These are phyloP conservation scores for Endocalyx cinctus DNA, from an alignment of 2,329 filamentous ascomycete species.

Conservation along the genomic window DNA sequence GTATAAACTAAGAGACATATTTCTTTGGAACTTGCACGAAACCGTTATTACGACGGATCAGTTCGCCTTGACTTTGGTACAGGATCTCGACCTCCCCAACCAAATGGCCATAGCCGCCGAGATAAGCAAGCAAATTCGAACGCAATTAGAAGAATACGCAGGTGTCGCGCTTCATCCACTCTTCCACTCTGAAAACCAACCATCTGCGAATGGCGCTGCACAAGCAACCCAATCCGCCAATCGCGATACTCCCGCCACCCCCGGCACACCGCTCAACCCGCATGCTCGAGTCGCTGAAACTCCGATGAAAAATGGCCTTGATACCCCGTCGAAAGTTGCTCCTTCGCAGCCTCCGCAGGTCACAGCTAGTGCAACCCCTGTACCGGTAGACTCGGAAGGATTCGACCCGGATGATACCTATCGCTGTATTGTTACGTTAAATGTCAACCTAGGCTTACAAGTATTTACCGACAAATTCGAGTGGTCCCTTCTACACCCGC, in stretches of 20 bases:
- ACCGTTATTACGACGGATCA: conserved; percentile 90
- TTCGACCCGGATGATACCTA: conserved; percentile 92
- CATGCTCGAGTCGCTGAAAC: conserved; percentile 50
- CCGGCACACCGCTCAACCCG: conserved; percentile 34
- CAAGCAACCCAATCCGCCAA: conserved; percentile 16
- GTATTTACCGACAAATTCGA: conserved; percentile 97
- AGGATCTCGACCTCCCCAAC: conserved; percentile 87
- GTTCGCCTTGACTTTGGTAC: conserved; percentile 85
- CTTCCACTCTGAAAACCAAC: conserved; percentile 58
- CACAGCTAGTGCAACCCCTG: conserved; percentile 64
- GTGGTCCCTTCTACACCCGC: conserved; percentile 90
- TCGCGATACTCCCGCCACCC: conserved; percentile 36
- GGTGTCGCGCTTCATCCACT: conserved; percentile 89
- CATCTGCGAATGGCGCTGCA: conserved; percentile 15
- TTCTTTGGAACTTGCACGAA: conserved; percentile 97
- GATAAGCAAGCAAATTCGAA: conserved; percentile 90
- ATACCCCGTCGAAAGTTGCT: conserved; percentile 45
- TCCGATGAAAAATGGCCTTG: conserved; percentile 47
- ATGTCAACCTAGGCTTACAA: conserved; percentile 84
- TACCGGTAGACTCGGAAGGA: conserved; percentile 63
- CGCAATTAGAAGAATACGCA: conserved; percentile 93
- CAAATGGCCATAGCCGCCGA: conserved; percentile 64
- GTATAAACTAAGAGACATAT: conserved; percentile 89
- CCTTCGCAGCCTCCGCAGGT: conserved; percentile 50
- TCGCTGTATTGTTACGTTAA: conserved; percentile 84